These are phyloP conservation scores for Talaromyces amestolkiae DNA, from an alignment of 2,329 filamentous ascomycete genomes.

Conservation along the genomic window DNA sequence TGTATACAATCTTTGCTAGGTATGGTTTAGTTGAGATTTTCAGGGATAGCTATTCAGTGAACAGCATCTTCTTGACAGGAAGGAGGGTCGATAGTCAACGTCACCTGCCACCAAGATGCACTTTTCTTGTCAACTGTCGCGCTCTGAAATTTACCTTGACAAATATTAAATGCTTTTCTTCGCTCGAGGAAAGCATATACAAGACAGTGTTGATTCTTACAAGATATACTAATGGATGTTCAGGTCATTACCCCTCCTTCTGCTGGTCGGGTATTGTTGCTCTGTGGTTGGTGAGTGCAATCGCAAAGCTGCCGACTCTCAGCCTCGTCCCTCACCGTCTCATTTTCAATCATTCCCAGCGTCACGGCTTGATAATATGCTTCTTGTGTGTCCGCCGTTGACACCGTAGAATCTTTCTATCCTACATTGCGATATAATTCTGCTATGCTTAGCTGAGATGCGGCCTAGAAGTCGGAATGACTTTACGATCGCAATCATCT, in stretches of 20 bases:
- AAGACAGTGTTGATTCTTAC: neutral
- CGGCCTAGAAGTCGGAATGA: neutral
- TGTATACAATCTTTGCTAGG: too few species aligned
- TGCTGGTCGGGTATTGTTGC: neutral
- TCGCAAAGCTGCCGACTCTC: neutral
- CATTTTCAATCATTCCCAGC: neutral
- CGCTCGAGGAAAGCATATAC: neutral
- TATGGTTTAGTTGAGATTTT: too few species aligned
- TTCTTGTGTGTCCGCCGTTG: neutral
- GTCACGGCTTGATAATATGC: neutral
- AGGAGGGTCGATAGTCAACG: neutral
- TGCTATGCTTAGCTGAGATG: neutral
- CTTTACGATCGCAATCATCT: conserved; percentile 4
- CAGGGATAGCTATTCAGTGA: too few species aligned
- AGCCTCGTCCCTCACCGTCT: neutral
- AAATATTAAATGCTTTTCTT: neutral
- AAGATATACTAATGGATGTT: neutral
- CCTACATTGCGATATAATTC: neutral
- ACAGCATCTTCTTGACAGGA: neutral
- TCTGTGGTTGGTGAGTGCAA: neutral
- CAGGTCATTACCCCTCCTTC: neutral
- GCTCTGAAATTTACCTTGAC: neutral
- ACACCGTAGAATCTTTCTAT: neutral
- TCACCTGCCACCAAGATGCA: neutral
- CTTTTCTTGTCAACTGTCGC: neutral